Evolutionary conservation across 345 rosid genomes (phyloP), one percentile per base, ranked within the genome.

Genomic region (Sonneratia caseolaris): DNA sequence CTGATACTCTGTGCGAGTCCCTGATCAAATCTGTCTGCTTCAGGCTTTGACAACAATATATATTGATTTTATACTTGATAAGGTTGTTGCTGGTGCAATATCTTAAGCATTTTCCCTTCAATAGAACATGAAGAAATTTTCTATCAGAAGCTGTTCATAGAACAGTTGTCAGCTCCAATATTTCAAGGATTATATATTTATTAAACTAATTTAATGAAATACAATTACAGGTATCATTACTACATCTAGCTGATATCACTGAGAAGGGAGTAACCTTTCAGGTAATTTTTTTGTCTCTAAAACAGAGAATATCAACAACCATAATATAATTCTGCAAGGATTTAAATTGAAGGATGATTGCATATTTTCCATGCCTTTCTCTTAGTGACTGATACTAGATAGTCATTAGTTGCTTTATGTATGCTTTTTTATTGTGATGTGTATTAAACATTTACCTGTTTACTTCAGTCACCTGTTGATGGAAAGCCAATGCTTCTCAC

Each of bases 401-500:
- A 14, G 19, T 51, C 19, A 35, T n/a, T 42, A 62, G 48, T 53
- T 38, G 70, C n/a, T 35, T 72, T 40, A 32, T 19, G 35, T 43
- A 19, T 74, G 27, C 68, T 47, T 19, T 35, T 42, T 37, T 57
- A 22, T 24, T 68, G 53, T 8, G 21, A 27, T 13, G 9, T 16
- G 7, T 10, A 43, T 64, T 16, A 38, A 32, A 1, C 16, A 21
- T 37, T 55, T 35, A 66, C 36, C 75, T 81, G 76, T 69, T 43
- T 55, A 19, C 56, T 78, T 65, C 81, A 90, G 96, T 90, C 96
- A 56, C 93, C 96, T 59, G 86, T 86, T 51, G 93, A 90, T 79
- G 93, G 93, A 70, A 88, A 85, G 74, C 91, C 90, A 66, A 86
- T 90, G 93, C 93, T 90, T 73, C 82, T 90, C 70, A 88, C 96